phyloP scores from a whole-genome alignment of 805 yeast species.

The Torulaspora gathmanii region DNA sequence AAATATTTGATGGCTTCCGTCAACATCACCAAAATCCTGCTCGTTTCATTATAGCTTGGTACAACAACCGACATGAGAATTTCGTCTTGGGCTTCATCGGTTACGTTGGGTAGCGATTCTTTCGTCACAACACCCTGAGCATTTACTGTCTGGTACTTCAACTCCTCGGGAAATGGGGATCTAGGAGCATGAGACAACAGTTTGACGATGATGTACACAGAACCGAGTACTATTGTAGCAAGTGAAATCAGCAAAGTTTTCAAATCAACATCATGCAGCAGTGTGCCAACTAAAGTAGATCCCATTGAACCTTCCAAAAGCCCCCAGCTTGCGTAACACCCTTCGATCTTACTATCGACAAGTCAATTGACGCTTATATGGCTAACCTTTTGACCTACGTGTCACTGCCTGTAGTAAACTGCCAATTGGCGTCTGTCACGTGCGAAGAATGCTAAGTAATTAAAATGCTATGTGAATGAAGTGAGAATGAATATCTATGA shows the following conservation, averaged over 20 bases:
- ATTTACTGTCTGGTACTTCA: conserved; percentile 49
- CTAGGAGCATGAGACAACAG: conserved; percentile 64
- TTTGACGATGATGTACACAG: conserved; percentile 41
- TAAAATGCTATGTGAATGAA: conserved; percentile 3
- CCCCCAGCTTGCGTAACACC: background rate
- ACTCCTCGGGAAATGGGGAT: conserved; percentile 48
- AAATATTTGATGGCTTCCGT: conserved; percentile 62
- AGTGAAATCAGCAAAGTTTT: conserved; percentile 12
- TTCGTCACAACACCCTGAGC: conserved; percentile 27
- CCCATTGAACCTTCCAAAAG: conserved; percentile 2
- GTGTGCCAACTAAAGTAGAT: conserved; percentile 1
- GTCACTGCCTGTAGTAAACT: background rate
- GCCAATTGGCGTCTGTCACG: conserved; percentile 3
- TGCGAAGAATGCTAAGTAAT: background rate
- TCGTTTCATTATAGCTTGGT: conserved; percentile 90
- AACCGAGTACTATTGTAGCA: conserved; percentile 8
- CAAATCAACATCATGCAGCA: conserved; percentile 13
- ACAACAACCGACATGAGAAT: conserved; percentile 71
- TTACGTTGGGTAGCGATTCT: conserved; percentile 28
- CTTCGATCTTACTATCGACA: background rate
- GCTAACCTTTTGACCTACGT: conserved; percentile 1
- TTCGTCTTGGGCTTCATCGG: conserved; percentile 27
- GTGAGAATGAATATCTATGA: conserved; percentile 1
- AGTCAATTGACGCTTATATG: background rate
- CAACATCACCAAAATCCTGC: conserved; percentile 65